phyloP scores from a whole-genome alignment of 2,329 filamentous ascomycete species.

The Tolypocladium inflatum region DNA sequence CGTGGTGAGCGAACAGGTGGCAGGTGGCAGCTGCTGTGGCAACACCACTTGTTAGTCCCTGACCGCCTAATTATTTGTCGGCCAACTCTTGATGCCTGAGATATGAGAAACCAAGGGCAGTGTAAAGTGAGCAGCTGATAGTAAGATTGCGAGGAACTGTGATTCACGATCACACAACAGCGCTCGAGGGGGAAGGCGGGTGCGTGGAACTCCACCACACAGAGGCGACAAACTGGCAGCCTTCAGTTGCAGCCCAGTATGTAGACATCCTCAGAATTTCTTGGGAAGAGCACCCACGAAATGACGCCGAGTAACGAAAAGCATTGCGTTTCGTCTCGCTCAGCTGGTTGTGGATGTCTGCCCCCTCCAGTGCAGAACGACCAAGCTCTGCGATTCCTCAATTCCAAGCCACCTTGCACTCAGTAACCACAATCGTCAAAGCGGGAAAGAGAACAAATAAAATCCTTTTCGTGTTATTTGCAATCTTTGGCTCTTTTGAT shows the following conservation, averaged over 20 bases:
- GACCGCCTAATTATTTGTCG: background rate
- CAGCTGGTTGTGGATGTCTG: background rate
- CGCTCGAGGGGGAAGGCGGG: too few relatives aligned
- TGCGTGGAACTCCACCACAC: background rate
- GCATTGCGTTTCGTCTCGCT: background rate
- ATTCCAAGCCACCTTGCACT: too few relatives aligned
- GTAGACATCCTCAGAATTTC: background rate
- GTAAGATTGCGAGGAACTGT: background rate
- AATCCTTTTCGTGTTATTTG: too few relatives aligned
- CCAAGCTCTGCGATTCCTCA: too few relatives aligned
- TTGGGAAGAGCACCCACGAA: background rate
- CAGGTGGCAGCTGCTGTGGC: background rate
- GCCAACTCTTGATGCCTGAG: background rate
- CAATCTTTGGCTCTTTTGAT: too few relatives aligned
- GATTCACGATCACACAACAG: background rate
- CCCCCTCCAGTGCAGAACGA: too few relatives aligned
- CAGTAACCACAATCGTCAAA: too few relatives aligned
- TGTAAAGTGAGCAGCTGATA: background rate
- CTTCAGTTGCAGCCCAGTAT: too few relatives aligned
- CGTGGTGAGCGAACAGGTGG: background rate
- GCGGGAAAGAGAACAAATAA: too few relatives aligned
- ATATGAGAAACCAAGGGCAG: background rate
- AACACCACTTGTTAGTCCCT: background rate
- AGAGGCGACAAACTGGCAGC: background rate
- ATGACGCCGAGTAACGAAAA: background rate